Conservation (phyloP, 805 yeast species). For the Maudiozyma turicensis region DNA sequence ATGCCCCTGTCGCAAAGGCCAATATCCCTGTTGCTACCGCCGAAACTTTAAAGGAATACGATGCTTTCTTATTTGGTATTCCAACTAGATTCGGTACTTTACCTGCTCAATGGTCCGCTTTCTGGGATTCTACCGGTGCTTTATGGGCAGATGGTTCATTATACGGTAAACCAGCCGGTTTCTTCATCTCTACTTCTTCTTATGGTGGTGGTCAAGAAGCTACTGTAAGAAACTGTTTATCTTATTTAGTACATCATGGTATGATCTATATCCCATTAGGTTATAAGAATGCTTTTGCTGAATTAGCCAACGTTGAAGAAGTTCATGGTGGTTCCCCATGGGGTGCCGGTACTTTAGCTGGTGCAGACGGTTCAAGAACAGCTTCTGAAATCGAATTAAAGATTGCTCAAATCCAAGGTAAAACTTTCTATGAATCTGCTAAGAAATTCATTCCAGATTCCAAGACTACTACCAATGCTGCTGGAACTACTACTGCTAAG, state of each 20-base stretch:
- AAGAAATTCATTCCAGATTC: conserved; percentile 7
- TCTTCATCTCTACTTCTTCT: conserved; percentile 61
- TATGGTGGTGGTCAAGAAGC: conserved; percentile 76
- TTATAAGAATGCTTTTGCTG: conserved; percentile 48
- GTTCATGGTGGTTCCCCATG: conserved; percentile 80
- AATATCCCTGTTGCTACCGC: conserved; percentile 48
- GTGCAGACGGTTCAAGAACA: conserved; percentile 64
- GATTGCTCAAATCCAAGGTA: conserved; percentile 62
- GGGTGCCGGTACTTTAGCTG: conserved; percentile 83
- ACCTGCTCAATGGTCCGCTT: conserved; percentile 69
- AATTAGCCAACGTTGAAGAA: conserved; percentile 49
- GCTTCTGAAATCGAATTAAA: conserved; percentile 56
- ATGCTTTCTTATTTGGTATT: conserved; percentile 67
- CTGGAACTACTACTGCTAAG: background rate
- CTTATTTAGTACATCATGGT: conserved; percentile 68
- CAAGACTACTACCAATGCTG: background rate
- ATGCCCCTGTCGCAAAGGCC: conserved; percentile 54
- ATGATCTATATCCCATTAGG: conserved; percentile 73
- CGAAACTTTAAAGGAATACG: conserved; percentile 51
- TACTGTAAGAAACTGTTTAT: conserved; percentile 53
- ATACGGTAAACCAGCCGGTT: conserved; percentile 67
- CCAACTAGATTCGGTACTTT: conserved; percentile 74
- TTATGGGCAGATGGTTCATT: conserved; percentile 67
- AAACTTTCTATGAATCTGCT: conserved; percentile 44
- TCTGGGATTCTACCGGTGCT: conserved; percentile 75